Percentiles rank a stretch among this genome's conserved stretches.
These are phyloP conservation scores for Metschnikowia koreensis DNA, from an alignment of 805 yeast species.

Conservation along the genomic window DNA sequence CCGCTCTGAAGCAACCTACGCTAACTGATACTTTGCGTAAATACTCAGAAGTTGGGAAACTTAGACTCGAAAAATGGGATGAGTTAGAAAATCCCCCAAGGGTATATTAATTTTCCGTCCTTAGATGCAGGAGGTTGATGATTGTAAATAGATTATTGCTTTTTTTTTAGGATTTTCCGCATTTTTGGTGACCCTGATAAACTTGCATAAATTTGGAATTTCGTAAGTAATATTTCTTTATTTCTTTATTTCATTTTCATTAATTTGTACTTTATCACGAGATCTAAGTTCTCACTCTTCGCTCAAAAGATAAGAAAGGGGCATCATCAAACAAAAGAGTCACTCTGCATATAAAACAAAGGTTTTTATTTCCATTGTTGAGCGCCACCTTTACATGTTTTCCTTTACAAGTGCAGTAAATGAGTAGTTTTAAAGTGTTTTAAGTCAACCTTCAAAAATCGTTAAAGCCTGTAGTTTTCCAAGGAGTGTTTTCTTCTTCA, in stretches of 20 bases:
- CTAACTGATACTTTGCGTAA: slow-evolving; percentile 18
- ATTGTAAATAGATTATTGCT: neutral
- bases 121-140: neutral
- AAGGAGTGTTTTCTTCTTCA: neutral
- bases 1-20: slow-evolving; percentile 5
- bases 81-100: slow-evolving; percentile 22
- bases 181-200: neutral
- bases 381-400: neutral
- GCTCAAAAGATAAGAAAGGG: neutral
- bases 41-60: slow-evolving; percentile 28
- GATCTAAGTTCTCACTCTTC: neutral
- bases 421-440: too few species aligned
- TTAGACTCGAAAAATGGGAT: slow-evolving; percentile 27
- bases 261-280: neutral
- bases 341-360: neutral
- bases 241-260: too few species aligned
- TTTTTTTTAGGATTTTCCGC: neutral
- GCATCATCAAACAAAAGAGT: neutral
- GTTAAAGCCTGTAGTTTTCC: neutral
- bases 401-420: too few species aligned
- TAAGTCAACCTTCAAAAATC: neutral
- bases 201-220: too few species aligned
- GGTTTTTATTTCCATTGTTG: too few species aligned
- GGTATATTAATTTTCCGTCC: slow-evolving; percentile 12
- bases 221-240: neutral